A percentile compares a stretch with the other conserved stretches of the same genome.
These are phyloP conservation scores for Pseudogymnoascus sp. DNA, from an alignment of 2,329 filamentous ascomycete genomes.

Conservation along the genomic window DNA sequence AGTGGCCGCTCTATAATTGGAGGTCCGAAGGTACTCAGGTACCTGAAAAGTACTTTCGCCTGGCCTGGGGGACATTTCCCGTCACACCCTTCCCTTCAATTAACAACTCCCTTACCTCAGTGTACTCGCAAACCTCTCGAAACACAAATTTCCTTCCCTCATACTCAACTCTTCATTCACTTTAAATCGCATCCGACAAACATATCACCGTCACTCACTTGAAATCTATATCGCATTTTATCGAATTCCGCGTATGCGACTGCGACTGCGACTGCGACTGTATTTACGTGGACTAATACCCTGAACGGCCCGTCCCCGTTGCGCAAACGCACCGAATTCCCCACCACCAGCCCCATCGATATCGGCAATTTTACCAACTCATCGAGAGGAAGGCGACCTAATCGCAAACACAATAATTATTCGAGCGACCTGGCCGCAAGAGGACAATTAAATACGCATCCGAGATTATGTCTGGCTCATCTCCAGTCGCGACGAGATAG, in stretches of 20 bases:
- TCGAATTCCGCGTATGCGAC: not conserved
- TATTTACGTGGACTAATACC: not conserved
- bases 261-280: not conserved
- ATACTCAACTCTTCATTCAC: not conserved
- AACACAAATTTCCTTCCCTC: conserved; percentile 2
- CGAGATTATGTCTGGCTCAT: conserved; percentile 3
- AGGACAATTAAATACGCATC: not conserved
- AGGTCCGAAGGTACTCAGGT: not conserved
- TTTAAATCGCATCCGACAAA: not conserved
- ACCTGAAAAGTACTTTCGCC: not conserved
- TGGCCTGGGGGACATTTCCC: not conserved
- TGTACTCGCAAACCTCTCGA: not conserved
- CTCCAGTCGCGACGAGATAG: not conserved
- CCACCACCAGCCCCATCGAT: conserved; percentile 3
- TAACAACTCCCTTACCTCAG: not conserved
- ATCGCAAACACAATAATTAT: not conserved
- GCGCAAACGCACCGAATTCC: conserved; percentile 2
- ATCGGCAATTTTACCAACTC: conserved; percentile 3
- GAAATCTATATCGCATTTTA: not conserved
- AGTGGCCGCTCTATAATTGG: conserved; percentile 1
- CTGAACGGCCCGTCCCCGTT: not conserved
- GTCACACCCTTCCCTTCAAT: not conserved
- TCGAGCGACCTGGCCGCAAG: not conserved
- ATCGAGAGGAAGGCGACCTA: not conserved
- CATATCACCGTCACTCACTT: not conserved